phyloP scores from a whole-genome alignment of 768 basidiomycete genomes.

The Suillus variegatus region DNA sequence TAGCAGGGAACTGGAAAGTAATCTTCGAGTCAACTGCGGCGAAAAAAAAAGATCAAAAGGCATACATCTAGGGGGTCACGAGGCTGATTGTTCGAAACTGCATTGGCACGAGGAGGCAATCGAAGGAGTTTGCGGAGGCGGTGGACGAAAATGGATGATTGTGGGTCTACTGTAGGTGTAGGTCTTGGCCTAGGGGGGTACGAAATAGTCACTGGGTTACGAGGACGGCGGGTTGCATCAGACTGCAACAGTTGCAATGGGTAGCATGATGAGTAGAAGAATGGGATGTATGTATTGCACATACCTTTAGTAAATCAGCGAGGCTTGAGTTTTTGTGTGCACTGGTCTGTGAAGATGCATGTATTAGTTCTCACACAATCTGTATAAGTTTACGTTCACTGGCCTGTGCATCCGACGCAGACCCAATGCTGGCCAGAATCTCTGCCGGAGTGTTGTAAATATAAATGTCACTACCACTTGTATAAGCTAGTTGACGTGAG shows the following conservation, averaged over 20 bases:
- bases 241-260: not conserved
- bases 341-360: not conserved
- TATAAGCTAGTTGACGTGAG: conserved; percentile 1
- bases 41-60: not conserved
- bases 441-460: not conserved
- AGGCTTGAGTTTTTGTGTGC: not conserved
- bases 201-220: not conserved
- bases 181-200: not conserved
- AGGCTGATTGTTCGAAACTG: not conserved
- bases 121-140: not conserved
- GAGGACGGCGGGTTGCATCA: not conserved
- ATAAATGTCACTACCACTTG: not conserved
- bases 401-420: not conserved
- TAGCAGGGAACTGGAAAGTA: not conserved
- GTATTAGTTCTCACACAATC: not conserved
- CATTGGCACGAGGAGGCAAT: not conserved
- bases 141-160: not conserved
- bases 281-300: not conserved
- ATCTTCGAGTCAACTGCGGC: not conserved
- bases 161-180: not conserved
- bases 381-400: no score
- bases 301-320: not conserved
- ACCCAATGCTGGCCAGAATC: not conserved
- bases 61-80: not conserved
- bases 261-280: not conserved